phyloP scores from a whole-genome alignment of 2,329 filamentous ascomycete species.

The Neoascochyta sp. region DNA sequence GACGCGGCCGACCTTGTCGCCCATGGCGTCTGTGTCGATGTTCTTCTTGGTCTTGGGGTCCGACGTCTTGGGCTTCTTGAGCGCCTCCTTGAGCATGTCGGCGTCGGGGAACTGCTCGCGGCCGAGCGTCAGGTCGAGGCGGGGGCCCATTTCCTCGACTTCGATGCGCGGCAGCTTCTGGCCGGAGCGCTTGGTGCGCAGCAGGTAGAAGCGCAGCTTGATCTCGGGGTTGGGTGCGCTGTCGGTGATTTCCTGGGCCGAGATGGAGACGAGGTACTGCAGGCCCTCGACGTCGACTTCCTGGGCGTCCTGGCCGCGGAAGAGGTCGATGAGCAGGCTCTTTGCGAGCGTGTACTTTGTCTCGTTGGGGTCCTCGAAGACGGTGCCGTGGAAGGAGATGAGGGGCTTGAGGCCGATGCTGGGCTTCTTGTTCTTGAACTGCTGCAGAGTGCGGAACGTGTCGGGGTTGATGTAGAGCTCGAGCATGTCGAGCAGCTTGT shows the following conservation, averaged over 20 bases:
- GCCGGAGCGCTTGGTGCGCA: slow-evolving; percentile 80
- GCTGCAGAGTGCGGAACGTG: slow-evolving; percentile 63
- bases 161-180: slow-evolving; percentile 87
- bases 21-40: slow-evolving; percentile 82
- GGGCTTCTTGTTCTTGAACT: slow-evolving; percentile 64
- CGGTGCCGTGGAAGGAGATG: slow-evolving; percentile 83
- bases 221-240: slow-evolving; percentile 46
- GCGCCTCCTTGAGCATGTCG: slow-evolving; percentile 78
- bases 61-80: slow-evolving; percentile 74
- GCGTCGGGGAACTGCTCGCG: slow-evolving; percentile 75
- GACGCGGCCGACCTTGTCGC: slow-evolving; percentile 92
- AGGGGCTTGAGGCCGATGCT: slow-evolving; percentile 83
- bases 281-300: slow-evolving; percentile 93
- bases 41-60: slow-evolving; percentile 93
- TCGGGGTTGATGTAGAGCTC: slow-evolving; percentile 80
- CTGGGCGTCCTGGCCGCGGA: slow-evolving; percentile 73
- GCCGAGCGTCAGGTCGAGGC: slow-evolving; percentile 87
- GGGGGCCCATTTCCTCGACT: slow-evolving; percentile 90
- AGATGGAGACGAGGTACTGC: slow-evolving; percentile 82
- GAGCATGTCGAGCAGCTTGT: slow-evolving; percentile 91
- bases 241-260: slow-evolving; percentile 58
- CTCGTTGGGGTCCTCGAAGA: slow-evolving; percentile 76
- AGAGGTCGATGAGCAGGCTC: slow-evolving; percentile 83
- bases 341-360: slow-evolving; percentile 83
- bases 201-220: slow-evolving; percentile 75